Base-by-base conservation (phyloP, 371 early-diverging fungal species). In the Apophysomyces variabilis region DNA sequence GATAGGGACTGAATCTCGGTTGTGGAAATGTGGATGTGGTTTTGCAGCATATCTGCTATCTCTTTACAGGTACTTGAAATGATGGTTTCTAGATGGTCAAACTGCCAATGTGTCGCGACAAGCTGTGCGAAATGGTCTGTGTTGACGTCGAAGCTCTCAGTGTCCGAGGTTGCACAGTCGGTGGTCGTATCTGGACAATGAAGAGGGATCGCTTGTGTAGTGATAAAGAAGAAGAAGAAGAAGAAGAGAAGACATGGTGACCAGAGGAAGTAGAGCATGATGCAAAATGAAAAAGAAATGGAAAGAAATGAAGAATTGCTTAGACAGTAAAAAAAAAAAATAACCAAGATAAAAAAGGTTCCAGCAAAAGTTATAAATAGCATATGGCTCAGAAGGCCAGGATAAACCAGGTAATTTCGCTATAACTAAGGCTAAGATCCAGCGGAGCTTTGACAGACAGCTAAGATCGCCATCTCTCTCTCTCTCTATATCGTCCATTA, bases 91-190 rank as follows among this genome's bases (percentile, higher is more conserved):
- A 80, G 54, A 64, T 80, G 80, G 46, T 80, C 80, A 63, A 73
- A 80, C 36, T 77, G 75, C 77, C 77, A 77, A 37, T 80, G 80
- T 11, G 77, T 77, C 3, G 80, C 66, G 41, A 80, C 18, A 9
- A 75, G 72, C 38, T 80, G 76, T n/a, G 76, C 71, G 66, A 80
- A 70, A 12, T 67, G 75, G 45, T 80, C 80, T 7, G 75, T 56
- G 36, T 69, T 63, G 21, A 73, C 67, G 45, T 45, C 60, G 18
- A 45, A 65, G n/a, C 57, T n/a, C 7, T 61, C 4, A 26, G 32
- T 26, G 7, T 59, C 43, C 32, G 56, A 21, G 36, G 44, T 57
- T 37, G 26, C 36, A 47, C 62, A 59, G 54, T 60, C 47, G n/a
- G n/a, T 13, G 4, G 54, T n/a, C 21, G 21, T 4, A 21, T n/a